Percentiles rank a stretch among this genome's conserved stretches.
Conservation (phyloP, 768 basidiomycete genomes). For the Tulasnella sp. region DNA sequence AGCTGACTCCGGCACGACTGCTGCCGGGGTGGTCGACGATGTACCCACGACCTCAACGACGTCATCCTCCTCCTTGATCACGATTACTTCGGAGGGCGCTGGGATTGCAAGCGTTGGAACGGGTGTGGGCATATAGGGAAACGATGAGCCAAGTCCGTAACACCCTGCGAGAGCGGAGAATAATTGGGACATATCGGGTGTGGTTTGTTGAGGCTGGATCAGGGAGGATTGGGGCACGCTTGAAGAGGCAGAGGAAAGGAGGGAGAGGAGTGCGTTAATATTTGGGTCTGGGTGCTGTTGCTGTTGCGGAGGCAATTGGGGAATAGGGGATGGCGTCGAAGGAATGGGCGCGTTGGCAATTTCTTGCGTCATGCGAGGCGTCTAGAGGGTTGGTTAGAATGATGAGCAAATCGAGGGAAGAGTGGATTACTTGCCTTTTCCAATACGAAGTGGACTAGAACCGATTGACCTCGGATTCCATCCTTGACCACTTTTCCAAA, state of each 20-base stretch:
- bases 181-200: not conserved
- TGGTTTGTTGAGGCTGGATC: not conserved
- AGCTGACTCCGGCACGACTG: not conserved
- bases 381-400: not conserved
- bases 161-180: conserved; percentile 1
- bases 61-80: conserved; percentile 10
- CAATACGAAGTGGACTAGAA: not conserved
- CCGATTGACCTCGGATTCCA: conserved; percentile 11
- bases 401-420: not conserved
- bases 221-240: not conserved
- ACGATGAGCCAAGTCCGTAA: not conserved
- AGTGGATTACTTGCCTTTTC: not conserved
- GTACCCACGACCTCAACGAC: not conserved
- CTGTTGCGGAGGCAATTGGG: not conserved
- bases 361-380: not conserved
- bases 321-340: not conserved
- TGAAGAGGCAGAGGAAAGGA: not conserved
- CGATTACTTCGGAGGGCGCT: not conserved
- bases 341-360: not conserved
- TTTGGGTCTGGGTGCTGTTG: not conserved
- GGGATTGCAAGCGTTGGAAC: not conserved
- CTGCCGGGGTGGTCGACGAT: not conserved
- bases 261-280: conserved; percentile 1
- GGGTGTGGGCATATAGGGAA: not conserved
- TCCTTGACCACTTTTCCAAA: conserved; percentile 12